phyloP scores from a whole-genome alignment of 192 early-diverging fungal species.

The Entomortierella beljakovae region DNA sequence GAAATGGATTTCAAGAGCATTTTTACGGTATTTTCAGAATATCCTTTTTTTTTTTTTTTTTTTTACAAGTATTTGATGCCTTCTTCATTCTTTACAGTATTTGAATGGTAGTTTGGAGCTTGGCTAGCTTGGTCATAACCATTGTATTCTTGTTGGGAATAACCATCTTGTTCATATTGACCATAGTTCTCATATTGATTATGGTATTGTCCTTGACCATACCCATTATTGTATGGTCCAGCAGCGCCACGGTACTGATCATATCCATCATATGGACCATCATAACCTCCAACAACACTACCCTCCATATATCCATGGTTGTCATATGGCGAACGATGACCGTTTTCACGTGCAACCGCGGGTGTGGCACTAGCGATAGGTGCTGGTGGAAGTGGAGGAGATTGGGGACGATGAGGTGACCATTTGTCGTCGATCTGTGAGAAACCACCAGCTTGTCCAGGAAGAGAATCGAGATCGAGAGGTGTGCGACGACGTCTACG shows the following conservation, averaged over 20 bases:
- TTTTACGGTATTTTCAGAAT: too few species aligned
- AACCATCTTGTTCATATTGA: slow-evolving; percentile 3
- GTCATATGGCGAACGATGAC: slow-evolving; percentile 1
- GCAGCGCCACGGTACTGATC: neutral
- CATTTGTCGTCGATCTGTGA: slow-evolving; percentile 15
- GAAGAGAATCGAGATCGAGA: slow-evolving; percentile 24
- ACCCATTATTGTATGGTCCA: slow-evolving; percentile 9
- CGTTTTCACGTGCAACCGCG: neutral
- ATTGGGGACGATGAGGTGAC: neutral
- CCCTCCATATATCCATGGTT: slow-evolving; percentile 16
- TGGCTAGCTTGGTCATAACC: slow-evolving; percentile 6
- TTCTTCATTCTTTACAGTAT: too few species aligned
- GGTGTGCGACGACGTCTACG: slow-evolving; percentile 38
- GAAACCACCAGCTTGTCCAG: slow-evolving; percentile 10
- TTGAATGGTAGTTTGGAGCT: too few species aligned
- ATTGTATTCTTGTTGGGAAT: slow-evolving; percentile 24
- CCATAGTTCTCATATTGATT: slow-evolving; percentile 4
- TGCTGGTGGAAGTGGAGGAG: slow-evolving; percentile 15
- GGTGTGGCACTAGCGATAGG: slow-evolving; percentile 43
- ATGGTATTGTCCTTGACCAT: slow-evolving; percentile 15
- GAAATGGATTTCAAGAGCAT: too few species aligned
- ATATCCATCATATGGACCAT: slow-evolving; percentile 24
- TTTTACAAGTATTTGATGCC: too few species aligned
- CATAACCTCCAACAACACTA: slow-evolving; percentile 20
- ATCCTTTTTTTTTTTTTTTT: too few species aligned